phyloP scores from a whole-genome alignment of 108 stramenopile species.

The Cyclotella distinguenda region DNA sequence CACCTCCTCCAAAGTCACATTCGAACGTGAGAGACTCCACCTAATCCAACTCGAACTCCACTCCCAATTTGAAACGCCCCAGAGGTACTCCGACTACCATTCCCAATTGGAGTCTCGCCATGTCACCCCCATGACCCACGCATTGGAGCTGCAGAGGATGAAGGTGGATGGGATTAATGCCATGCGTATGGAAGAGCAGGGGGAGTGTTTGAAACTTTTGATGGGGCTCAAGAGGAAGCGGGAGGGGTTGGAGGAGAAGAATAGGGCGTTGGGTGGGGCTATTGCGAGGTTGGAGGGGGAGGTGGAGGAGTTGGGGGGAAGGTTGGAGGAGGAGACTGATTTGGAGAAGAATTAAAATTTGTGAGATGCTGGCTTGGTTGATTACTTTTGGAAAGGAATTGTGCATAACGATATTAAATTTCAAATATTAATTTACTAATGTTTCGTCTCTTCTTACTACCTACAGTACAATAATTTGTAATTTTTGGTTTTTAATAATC shows the following conservation, averaged over 20 bases:
- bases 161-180: constrained; percentile 71
- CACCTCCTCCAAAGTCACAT: constrained; percentile 34
- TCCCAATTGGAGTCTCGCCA: constrained; percentile 29
- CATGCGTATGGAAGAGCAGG: constrained; percentile 59
- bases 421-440: no score
- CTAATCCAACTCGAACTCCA: constrained; percentile 63
- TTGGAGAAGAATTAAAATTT: no score
- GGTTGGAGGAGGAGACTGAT: neutral
- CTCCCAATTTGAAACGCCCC: constrained; percentile 41
- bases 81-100: constrained; percentile 49
- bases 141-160: constrained; percentile 46
- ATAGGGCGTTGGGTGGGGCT: constrained; percentile 58
- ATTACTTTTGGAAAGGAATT: no score
- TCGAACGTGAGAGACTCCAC: constrained; percentile 59
- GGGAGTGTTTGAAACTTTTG: constrained; percentile 33
- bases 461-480: no score
- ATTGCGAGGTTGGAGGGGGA: constrained; percentile 46
- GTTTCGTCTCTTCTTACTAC: no score
- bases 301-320: constrained; percentile 22
- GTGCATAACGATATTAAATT: no score
- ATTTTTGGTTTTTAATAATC: no score
- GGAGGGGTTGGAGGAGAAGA: constrained; percentile 54
- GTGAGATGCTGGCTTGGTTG: no score
- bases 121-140: constrained; percentile 10
- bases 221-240: constrained; percentile 41